A percentile compares a stretch with the other conserved stretches of the same genome.
Conservation (phyloP, 2,329 filamentous ascomycete genomes). For the Aureobasidium sp. region DNA sequence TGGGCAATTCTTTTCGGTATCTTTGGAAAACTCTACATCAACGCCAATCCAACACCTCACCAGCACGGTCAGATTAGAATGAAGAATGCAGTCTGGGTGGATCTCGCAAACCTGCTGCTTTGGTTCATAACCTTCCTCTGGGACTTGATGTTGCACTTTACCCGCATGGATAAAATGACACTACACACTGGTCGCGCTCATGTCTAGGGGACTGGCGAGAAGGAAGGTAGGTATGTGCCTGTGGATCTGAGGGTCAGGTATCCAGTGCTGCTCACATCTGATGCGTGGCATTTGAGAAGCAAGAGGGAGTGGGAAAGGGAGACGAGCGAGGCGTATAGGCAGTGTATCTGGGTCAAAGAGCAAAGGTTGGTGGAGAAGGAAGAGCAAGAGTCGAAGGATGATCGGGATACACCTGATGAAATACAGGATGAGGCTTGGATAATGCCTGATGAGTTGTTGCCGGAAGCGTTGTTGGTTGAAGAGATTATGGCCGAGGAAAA, state of each 20-base stretch:
- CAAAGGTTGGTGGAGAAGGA: neutral
- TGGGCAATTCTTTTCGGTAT: conserved; percentile 87
- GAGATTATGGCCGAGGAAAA: neutral
- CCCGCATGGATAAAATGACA: conserved; percentile 56
- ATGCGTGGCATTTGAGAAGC: conserved; percentile 4
- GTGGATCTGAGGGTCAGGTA: neutral
- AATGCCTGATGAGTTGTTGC: neutral
- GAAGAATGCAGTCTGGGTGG: conserved; percentile 84
- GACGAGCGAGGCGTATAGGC: neutral
- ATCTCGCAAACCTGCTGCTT: conserved; percentile 69
- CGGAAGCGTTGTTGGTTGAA: neutral
- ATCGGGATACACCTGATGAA: neutral
- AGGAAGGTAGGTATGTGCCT: neutral
- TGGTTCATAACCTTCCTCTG: conserved; percentile 74
- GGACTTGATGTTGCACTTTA: conserved; percentile 65
- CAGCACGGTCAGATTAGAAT: conserved; percentile 71
- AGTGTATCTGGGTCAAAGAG: neutral
- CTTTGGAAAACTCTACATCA: conserved; percentile 85
- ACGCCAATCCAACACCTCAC: conserved; percentile 64
- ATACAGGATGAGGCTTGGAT: neutral
- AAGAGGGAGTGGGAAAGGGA: neutral
- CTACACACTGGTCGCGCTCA: conserved; percentile 49
- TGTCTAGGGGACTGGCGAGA: neutral
- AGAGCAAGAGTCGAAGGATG: neutral
- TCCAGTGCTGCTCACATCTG: neutral